Base-by-base conservation (phyloP, 73 alveolate genomes). In the Uronychia setigera region DNA sequence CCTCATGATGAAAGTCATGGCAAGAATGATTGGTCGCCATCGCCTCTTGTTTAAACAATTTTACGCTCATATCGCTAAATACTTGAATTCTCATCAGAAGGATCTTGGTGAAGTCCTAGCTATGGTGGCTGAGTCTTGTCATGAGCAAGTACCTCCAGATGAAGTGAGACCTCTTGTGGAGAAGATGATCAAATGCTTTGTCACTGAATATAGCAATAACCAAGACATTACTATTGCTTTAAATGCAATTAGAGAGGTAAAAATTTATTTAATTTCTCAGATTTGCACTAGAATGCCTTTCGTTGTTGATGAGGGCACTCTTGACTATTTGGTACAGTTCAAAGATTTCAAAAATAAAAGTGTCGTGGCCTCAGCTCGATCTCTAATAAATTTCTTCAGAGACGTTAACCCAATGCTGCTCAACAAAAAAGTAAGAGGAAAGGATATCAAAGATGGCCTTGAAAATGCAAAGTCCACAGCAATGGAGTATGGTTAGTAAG, bases 11-110 rank as follows among this genome's bases (percentile, higher is more conserved):
- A 90, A 97, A 87, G 77, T 95, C 30, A 92, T 97, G 76, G 98
- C 98, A 60, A 94, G 99, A 91, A 76, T 97, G 87, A 91, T 97
- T 28, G 99, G 99, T 26, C 87, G 99, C 74, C 99, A 97, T 83
- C 85, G 94, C 84, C 95, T 97, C 74, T 76, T 94, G 84, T 87
- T 97, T 46, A 79, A 91, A 79, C 92, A 88, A 82, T 94, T 91
- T 81, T 97, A 94, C 81, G 96, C 96, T 85, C 90, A 84, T 32
- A 81, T 95, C 85, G 80, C 88, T 31, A 94, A 93, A 60, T 90
- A 93, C 58, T 79, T 96, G 59, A 89, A 94, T 77, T 78, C 95
- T 29, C 97, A 96, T 30, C 98, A 95, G 87, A 95, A 95, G 91
- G 92, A 89, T 13, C 90, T 97, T 67, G 95, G 95, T 58, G 93